phyloP scores from a whole-genome alignment of 441 rosid genomes.

The Biscutella auriculata region DNA sequence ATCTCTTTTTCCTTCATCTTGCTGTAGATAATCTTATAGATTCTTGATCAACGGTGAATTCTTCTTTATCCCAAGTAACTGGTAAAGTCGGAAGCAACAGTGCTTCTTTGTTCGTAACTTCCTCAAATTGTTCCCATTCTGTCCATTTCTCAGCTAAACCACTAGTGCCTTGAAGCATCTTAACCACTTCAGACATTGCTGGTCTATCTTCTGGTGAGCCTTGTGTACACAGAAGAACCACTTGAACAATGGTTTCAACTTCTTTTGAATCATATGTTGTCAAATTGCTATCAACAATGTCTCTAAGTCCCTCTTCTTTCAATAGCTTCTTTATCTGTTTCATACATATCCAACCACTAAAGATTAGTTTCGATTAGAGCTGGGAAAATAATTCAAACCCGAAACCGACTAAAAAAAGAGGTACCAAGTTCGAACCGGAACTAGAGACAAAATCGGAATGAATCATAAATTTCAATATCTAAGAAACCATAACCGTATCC shows the following conservation, averaged over 20 bases:
- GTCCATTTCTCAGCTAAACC: slow-evolving; percentile 74
- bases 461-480: too few species aligned
- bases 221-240: slow-evolving; percentile 75
- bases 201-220: slow-evolving; percentile 72
- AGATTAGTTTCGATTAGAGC: not conserved
- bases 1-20: slow-evolving; percentile 26
- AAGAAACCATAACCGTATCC: too few species aligned
- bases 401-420: too few species aligned
- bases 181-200: slow-evolving; percentile 61
- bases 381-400: too few species aligned
- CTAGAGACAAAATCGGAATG: too few species aligned
- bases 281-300: slow-evolving; percentile 66
- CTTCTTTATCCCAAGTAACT: slow-evolving; percentile 66
- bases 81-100: slow-evolving; percentile 36
- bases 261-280: slow-evolving; percentile 37
- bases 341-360: slow-evolving; percentile 1
- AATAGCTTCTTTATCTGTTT: slow-evolving; percentile 60
- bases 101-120: slow-evolving; percentile 41
- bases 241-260: slow-evolving; percentile 66
- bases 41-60: slow-evolving; percentile 55
- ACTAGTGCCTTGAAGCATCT: slow-evolving; percentile 65
- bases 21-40: slow-evolving; percentile 69
- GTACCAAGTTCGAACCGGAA: too few species aligned
- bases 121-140: slow-evolving; percentile 63
- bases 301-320: slow-evolving; percentile 60